These are phyloP conservation scores for Reutealis trisperma DNA, from an alignment of 345 rosid genomes.

Conservation along the genomic window DNA sequence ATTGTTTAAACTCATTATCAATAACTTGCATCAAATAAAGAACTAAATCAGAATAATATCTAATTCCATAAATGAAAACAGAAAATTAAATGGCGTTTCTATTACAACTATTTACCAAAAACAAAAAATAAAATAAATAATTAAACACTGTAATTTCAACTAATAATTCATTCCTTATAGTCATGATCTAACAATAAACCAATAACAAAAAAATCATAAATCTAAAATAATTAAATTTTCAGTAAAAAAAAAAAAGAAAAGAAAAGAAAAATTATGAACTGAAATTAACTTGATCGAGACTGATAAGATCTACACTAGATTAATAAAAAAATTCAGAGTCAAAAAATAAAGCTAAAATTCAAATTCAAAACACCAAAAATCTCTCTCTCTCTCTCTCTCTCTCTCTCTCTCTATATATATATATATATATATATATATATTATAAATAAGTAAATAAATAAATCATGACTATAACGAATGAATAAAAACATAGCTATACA, in stretches of 20 bases:
- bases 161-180: neutral
- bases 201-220: neutral
- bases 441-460: neutral
- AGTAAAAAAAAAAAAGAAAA: too few species aligned
- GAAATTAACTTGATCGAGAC: neutral
- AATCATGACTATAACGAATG: neutral
- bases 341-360: neutral
- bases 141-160: neutral
- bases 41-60: neutral
- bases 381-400: neutral
- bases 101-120: neutral
- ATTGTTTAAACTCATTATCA: neutral
- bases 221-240: neutral
- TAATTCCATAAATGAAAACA: neutral
- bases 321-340: neutral
- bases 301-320: conserved; percentile 18
- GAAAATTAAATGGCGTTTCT: neutral
- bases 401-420: too few species aligned
- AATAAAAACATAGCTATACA: neutral
- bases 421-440: too few species aligned
- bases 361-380: neutral
- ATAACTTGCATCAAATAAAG: neutral
- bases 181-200: neutral
- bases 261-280: neutral
- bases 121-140: neutral